Evolutionary conservation across 2,329 filamentous ascomycete species (phyloP).

Genomic region (Cordyceps sp.): DNA sequence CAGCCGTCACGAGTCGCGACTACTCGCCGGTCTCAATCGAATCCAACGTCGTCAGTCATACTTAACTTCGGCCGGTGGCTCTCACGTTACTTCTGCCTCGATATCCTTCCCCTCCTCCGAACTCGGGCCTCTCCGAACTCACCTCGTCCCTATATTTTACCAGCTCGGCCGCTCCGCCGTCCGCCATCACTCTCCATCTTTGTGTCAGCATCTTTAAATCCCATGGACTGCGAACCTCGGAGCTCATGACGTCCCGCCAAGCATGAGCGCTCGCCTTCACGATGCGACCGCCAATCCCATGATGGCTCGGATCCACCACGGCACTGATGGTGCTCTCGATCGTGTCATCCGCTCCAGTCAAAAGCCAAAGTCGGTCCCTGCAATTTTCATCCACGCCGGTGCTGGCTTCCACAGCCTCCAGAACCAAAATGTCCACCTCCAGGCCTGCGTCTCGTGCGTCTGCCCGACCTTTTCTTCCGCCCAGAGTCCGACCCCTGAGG

Average conservation of each 20-base stretch:
- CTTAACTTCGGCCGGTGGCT: too few relatives aligned
- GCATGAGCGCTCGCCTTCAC: conserved; percentile 13
- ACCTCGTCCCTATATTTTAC: too few relatives aligned
- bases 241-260: conserved; percentile 9
- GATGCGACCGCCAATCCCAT: conserved; percentile 20
- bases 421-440: conserved; percentile 72
- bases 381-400: conserved; percentile 90
- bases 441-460: conserved; percentile 73
- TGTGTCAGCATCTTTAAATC: background rate
- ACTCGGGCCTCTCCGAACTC: too few relatives aligned
- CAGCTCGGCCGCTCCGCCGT: too few relatives aligned
- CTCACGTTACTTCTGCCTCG: too few relatives aligned
- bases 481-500: too few relatives aligned
- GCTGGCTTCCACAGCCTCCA: conserved; percentile 82
- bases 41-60: too few relatives aligned
- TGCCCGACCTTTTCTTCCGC: background rate
- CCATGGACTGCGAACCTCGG: conserved; percentile 1
- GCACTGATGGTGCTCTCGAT: conserved; percentile 24
- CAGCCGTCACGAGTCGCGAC: too few relatives aligned
- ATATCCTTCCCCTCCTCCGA: too few relatives aligned
- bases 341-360: conserved; percentile 19
- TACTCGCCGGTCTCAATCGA: too few relatives aligned
- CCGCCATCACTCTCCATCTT: too few relatives aligned
- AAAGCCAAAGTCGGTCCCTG: conserved; percentile 30
- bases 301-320: conserved; percentile 27